These are phyloP conservation scores for Auricularia sp. DNA, from an alignment of 768 basidiomycete genomes.

Conservation along the genomic window DNA sequence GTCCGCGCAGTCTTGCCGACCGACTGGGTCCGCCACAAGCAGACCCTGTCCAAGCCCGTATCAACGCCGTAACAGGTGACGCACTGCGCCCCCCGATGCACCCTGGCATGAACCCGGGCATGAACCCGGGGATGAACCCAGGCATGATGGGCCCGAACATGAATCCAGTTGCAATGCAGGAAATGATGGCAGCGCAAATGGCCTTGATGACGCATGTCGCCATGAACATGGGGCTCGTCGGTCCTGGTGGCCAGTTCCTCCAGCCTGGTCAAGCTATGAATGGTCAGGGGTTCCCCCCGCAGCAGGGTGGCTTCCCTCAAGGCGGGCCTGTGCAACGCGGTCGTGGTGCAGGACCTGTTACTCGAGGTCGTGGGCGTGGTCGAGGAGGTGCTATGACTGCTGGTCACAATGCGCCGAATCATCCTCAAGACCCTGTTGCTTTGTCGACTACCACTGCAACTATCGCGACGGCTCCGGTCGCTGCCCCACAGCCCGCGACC, in stretches of 20 bases:
- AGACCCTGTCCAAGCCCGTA: slow-evolving; percentile 71
- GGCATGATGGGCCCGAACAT: slow-evolving; percentile 43
- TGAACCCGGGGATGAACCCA: slow-evolving; percentile 1
- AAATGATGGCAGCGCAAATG: slow-evolving; percentile 89
- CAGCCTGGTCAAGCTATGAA: background rate
- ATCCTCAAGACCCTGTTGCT: slow-evolving; percentile 6
- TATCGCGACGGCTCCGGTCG: slow-evolving; percentile 37
- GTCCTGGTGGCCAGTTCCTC: slow-evolving; percentile 25
- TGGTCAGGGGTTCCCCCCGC: background rate
- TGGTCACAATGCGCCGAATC: background rate
- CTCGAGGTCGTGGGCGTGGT: background rate
- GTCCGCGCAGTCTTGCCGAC: slow-evolving; percentile 63
- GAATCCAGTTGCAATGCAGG: slow-evolving; percentile 69
- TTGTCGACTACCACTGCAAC: slow-evolving; percentile 16
- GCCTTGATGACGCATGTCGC: slow-evolving; percentile 92
- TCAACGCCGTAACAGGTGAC: slow-evolving; percentile 56
- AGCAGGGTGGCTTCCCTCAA: slow-evolving; percentile 44
- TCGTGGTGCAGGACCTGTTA: background rate
- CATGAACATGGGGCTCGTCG: slow-evolving; percentile 68
- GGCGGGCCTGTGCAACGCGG: slow-evolving; percentile 36
- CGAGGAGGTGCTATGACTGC: background rate
- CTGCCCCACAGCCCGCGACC: slow-evolving; percentile 26
- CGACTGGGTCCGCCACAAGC: slow-evolving; percentile 46
- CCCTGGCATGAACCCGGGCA: slow-evolving; percentile 4
- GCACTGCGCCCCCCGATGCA: slow-evolving; percentile 35